A percentile compares a stretch with the other conserved stretches of the same genome.
These are phyloP conservation scores for Candolleomyces aberdarensis DNA, from an alignment of 768 basidiomycete genomes.

Conservation along the genomic window DNA sequence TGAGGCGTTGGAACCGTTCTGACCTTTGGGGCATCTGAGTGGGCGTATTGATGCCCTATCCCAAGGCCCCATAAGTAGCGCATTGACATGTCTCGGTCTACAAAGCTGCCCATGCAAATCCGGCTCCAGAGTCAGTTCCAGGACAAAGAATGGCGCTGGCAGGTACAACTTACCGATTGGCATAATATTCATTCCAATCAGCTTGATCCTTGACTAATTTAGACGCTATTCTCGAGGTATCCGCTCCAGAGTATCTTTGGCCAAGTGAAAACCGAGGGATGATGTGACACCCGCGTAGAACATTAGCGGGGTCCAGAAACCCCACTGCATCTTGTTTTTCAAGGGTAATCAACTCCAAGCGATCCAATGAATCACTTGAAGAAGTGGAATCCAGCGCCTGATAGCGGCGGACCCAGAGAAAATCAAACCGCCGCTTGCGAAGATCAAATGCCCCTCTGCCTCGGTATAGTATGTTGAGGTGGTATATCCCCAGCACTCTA, in stretches of 20 bases:
- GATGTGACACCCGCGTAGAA: constrained; percentile 30
- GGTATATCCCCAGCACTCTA: constrained; percentile 17
- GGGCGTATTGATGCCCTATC: background rate
- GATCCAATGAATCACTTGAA: constrained; percentile 32
- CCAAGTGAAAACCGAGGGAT: constrained; percentile 29
- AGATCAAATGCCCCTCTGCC: background rate
- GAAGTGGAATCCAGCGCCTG: background rate
- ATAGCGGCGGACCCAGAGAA: background rate
- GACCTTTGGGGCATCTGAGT: background rate
- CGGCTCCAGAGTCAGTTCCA: too few relatives aligned
- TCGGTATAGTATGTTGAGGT: constrained; percentile 12
- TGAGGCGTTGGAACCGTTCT: background rate
- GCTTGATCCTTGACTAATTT: background rate
- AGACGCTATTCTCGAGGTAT: constrained; percentile 9
- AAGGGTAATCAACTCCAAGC: constrained; percentile 30
- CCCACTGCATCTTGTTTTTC: constrained; percentile 25
- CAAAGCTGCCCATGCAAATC: background rate
- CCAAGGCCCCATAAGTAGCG: background rate
- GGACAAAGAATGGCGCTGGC: background rate
- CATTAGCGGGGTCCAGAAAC: constrained; percentile 29
- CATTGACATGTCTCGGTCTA: constrained; percentile 1
- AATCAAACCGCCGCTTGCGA: background rate
- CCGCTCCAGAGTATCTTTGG: background rate
- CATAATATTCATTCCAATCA: constrained; percentile 29
- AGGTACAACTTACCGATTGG: constrained; percentile 27